Base-by-base conservation (phyloP, 2,329 filamentous ascomycete species). In the Nemania diffusa region DNA sequence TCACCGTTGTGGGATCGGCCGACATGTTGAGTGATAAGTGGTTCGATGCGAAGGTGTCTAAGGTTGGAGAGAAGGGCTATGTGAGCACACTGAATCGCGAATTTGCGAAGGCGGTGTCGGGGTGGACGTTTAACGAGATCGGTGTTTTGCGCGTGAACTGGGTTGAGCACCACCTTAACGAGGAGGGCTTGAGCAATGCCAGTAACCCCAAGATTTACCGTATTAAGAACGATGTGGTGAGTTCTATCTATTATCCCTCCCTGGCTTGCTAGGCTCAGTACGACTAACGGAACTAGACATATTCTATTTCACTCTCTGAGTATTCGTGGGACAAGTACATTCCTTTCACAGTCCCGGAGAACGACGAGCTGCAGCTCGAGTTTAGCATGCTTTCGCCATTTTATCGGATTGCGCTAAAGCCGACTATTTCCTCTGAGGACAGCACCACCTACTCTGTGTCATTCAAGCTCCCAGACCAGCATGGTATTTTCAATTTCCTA, bases 321-420 rank as follows among this genome's bases (percentile, higher is more conserved):
- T 97, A 93, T 80, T 81, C 82, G 57, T 90, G 89, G 82, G 88
- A 92, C 78, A 87, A 89, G 77, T 97, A 90, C 84, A 81, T 84
- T 5, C 92, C 94, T 52, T 97, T 94, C 81, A 84, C 83, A 46
- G 84, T 92, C 22, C 90, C 93, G 24, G 77, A 85, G 8, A 84
- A 82, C 69, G 96, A 99, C 78, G 85, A 84, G 29, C 78, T 99
- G 37, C 96, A 99, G 81, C 92, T 99, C 69, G 96, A 99, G 81
- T 97, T 98, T 85, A 94, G 90, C 83, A 99, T 98, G 96, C 91
- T 99, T 53, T 97, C 95, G 1, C 95, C 96, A 64, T 98, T 97
- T 88, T 91, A 97, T 83, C 94, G 96, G 48, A 86, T 98, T 37
- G 85, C 89, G 67, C 89, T 99, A 34, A 75, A 82, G 8, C 87